A percentile compares a stretch with the other conserved stretches of the same genome.
phyloP scores from a whole-genome alignment of 306 rosid species.

The Rosa rugosa region DNA sequence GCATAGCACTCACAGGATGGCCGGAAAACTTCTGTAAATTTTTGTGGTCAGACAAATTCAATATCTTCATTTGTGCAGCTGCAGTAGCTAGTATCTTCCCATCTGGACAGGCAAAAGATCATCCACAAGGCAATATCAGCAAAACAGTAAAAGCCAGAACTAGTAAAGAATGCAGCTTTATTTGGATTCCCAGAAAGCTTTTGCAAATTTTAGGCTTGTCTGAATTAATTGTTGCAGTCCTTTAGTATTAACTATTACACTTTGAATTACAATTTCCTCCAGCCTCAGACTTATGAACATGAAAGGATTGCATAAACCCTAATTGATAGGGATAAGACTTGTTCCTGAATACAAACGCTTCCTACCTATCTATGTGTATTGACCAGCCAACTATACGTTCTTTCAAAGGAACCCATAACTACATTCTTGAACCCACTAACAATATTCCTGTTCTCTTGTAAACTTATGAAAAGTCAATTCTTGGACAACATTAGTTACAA shows the following conservation, averaged over 20 bases:
- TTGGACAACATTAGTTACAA: not conserved
- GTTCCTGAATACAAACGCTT: not conserved
- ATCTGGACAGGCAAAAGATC: constrained; percentile 48
- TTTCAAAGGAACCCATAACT: not conserved
- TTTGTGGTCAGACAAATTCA: constrained; percentile 56
- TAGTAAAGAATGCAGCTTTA: constrained; percentile 20
- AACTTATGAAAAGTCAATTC: not conserved
- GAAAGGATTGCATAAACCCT: not conserved
- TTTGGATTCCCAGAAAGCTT: constrained; percentile 25
- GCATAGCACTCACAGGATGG: constrained; percentile 87
- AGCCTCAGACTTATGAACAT: not conserved
- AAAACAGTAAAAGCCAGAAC: constrained; percentile 13
- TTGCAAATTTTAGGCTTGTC: not conserved
- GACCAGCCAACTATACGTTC: not conserved
- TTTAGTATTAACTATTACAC: not conserved
- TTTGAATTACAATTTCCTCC: not conserved
- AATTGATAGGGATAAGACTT: not conserved
- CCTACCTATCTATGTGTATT: not conserved
- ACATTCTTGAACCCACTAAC: not conserved
- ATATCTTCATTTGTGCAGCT: constrained; percentile 75
- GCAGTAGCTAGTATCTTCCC: constrained; percentile 90
- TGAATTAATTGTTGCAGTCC: not conserved
- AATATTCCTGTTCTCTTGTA: not conserved
- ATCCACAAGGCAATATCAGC: constrained; percentile 32
- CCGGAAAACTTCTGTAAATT: constrained; percentile 87